Percentiles rank a stretch among this genome's conserved stretches.
phyloP scores from a whole-genome alignment of 2,329 filamentous ascomycete genomes.

The Verticillium tricorpus region DNA sequence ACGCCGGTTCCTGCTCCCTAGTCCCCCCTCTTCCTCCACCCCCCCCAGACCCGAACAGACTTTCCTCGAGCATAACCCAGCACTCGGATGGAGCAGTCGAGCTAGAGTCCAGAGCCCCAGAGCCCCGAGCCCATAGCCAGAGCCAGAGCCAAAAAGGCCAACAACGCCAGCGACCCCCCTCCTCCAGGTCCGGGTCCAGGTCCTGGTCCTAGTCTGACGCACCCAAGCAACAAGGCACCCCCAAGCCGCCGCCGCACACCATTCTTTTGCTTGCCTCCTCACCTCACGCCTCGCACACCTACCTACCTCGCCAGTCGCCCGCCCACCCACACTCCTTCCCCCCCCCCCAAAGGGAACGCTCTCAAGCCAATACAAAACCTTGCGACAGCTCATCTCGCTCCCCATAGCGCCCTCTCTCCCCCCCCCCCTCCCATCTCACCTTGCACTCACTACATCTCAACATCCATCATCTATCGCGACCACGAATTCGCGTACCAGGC shows the following conservation, averaged over 20 bases:
- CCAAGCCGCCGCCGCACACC: constrained; percentile 12
- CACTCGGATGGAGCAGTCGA: neutral
- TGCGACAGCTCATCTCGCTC: constrained; percentile 12
- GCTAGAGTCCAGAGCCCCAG: neutral
- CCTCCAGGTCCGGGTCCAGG: constrained; percentile 9
- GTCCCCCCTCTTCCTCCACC: neutral
- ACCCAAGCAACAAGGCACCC: constrained; percentile 7
- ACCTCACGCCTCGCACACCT: constrained; percentile 1
- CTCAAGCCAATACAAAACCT: constrained; percentile 13
- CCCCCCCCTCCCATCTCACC: constrained; percentile 3
- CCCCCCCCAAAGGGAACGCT: constrained; percentile 7
- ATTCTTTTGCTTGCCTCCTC: constrained; percentile 6
- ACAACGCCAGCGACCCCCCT: constrained; percentile 9
- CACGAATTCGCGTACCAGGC: constrained; percentile 6
- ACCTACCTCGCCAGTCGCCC: constrained; percentile 2
- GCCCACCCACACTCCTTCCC: constrained; percentile 4
- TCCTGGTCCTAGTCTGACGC: neutral
- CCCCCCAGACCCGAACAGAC: constrained; percentile 9
- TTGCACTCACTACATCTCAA: constrained; percentile 7
- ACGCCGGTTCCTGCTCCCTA: constrained; percentile 6
- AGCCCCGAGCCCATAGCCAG: too few species aligned
- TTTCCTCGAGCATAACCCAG: constrained; percentile 9
- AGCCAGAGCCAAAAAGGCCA: constrained; percentile 4
- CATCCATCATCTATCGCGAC: neutral
- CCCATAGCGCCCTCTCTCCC: constrained; percentile 3